Conservation (phyloP, 2,329 filamentous ascomycete genomes). For the Talaromyces piceae region DNA sequence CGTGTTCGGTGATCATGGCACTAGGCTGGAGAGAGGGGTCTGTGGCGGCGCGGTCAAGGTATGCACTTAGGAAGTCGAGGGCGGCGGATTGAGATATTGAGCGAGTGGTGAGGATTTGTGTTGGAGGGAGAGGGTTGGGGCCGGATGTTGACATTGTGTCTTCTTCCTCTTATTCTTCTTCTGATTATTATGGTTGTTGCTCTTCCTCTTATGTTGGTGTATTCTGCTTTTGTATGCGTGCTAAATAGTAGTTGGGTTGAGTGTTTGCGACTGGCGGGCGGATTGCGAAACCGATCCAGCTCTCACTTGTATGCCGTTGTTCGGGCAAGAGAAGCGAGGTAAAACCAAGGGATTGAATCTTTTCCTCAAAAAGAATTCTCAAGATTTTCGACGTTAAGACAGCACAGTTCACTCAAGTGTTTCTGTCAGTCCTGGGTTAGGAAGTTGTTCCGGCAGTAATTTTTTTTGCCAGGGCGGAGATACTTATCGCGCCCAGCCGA, state of each 20-base stretch:
- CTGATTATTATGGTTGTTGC: conserved; percentile 2
- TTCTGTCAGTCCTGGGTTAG: too few relatives aligned
- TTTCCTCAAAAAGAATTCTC: too few relatives aligned
- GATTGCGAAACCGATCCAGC: too few relatives aligned
- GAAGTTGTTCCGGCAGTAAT: too few relatives aligned
- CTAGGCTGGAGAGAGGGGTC: conserved; percentile 39
- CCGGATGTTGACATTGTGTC: conserved; percentile 30
- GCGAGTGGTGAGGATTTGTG: conserved; percentile 28
- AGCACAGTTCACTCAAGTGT: too few relatives aligned
- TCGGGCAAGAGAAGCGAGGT: too few relatives aligned
- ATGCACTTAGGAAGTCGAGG: conserved; percentile 36
- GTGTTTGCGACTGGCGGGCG: too few relatives aligned
- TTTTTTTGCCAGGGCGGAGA: conserved; percentile 4
- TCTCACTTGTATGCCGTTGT: too few relatives aligned
- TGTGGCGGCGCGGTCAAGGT: conserved; percentile 34
- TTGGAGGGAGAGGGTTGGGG: conserved; percentile 31
- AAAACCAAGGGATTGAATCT: too few relatives aligned
- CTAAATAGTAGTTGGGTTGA: too few relatives aligned
- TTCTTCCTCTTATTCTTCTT: not conserved
- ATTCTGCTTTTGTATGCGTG: too few relatives aligned
- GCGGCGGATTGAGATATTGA: conserved; percentile 32
- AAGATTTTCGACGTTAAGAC: too few relatives aligned
- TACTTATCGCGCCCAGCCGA: conserved; percentile 15
- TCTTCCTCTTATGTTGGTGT: not conserved
- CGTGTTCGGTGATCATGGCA: conserved; percentile 37